Evolutionary conservation across 805 yeast genomes (phyloP).

Genomic region (Lachancea meyersii): DNA sequence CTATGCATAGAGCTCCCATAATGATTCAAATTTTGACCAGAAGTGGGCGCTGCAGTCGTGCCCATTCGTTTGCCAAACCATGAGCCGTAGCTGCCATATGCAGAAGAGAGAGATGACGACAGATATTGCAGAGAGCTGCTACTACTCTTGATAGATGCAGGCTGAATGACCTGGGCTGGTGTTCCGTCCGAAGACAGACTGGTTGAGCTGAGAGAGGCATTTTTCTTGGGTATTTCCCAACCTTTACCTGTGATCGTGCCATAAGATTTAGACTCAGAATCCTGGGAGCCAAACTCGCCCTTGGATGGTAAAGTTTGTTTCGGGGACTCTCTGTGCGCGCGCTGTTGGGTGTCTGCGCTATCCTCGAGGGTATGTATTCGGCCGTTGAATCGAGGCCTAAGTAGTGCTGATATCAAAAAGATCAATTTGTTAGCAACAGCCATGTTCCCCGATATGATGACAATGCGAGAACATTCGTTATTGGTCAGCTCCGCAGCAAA

Average conservation of each 20-base stretch:
- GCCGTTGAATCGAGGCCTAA: constrained; percentile 34
- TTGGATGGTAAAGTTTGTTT: neutral
- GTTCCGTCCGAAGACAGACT: constrained; percentile 30
- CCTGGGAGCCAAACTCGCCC: neutral
- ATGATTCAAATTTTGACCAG: neutral
- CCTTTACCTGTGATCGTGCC: constrained; percentile 24
- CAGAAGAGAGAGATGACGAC: constrained; percentile 36
- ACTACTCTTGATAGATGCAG: constrained; percentile 33
- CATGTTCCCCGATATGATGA: constrained; percentile 54
- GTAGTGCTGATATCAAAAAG: constrained; percentile 46
- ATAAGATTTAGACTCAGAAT: neutral
- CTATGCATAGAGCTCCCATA: constrained; percentile 11
- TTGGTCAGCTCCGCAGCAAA: constrained; percentile 19
- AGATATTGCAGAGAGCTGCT: constrained; percentile 35
- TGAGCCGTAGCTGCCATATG: constrained; percentile 30
- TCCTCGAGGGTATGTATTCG: constrained; percentile 13
- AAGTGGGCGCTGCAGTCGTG: constrained; percentile 4
- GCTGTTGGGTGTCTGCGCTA: neutral
- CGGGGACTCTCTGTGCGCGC: constrained; percentile 4
- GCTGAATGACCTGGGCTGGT: constrained; percentile 30
- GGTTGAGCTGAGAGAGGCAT: constrained; percentile 25
- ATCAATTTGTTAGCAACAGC: constrained; percentile 54
- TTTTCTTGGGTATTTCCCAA: constrained; percentile 38
- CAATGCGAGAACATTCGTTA: constrained; percentile 41
- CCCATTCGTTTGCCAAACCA: constrained; percentile 30